A percentile compares a stretch with the other conserved stretches of the same genome.
phyloP scores from a whole-genome alignment of 2,329 filamentous ascomycete species.

The Arthroderma sp. region DNA sequence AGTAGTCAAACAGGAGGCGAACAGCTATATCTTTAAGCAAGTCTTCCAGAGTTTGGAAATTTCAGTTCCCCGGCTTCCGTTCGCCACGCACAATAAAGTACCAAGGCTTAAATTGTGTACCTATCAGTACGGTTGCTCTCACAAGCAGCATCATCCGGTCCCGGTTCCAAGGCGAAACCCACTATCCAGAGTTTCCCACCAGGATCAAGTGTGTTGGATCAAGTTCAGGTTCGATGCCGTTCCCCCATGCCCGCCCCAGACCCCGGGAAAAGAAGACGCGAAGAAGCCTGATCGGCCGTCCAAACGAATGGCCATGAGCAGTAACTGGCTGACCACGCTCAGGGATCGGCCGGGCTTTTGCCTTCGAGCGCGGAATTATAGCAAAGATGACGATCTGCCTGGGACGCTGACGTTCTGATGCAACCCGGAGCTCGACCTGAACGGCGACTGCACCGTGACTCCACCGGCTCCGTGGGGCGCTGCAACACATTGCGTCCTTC shows the following conservation, averaged over 20 bases:
- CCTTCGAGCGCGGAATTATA: neutral
- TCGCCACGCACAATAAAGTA: neutral
- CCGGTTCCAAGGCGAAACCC: neutral
- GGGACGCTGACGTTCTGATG: constrained; percentile 2
- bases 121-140: neutral
- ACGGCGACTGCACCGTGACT: neutral
- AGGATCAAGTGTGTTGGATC: neutral
- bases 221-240: neutral
- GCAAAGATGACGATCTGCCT: neutral
- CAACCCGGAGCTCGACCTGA: neutral
- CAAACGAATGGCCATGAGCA: neutral
- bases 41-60: neutral
- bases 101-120: too few species aligned
- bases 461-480: constrained; percentile 1
- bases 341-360: neutral
- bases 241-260: neutral
- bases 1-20: neutral
- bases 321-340: neutral
- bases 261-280: neutral
- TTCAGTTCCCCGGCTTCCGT: constrained; percentile 3
- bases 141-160: neutral
- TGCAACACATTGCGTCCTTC: neutral
- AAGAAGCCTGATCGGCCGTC: neutral
- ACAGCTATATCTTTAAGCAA: neutral
- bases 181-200: neutral